Evolutionary conservation across 2,329 filamentous ascomycete species (phyloP), one percentile per base, ranked within the genome.

Genomic region (Parastagonospora nodorum): DNA sequence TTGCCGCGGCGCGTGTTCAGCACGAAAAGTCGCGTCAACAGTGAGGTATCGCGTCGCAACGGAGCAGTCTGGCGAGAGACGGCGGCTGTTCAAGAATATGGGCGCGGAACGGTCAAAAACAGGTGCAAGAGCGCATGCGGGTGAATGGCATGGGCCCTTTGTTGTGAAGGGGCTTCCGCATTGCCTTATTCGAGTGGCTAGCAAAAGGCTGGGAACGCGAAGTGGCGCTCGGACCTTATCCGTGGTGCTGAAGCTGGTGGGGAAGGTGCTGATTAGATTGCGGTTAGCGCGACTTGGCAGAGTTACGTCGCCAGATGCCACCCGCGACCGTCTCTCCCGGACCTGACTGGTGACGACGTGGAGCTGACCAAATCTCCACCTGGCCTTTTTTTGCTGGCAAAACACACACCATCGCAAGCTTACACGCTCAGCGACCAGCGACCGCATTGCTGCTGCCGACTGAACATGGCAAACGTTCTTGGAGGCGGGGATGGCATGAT

Each of bases 381-480:
- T 10, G 31, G 24, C 37, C 7, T 11, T 24, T 4, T 14, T 44
- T 35, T 15, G 4, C n/a, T 11, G 35, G 19, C 35, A 37, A 6
- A 8, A 8, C 6, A 14, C 12, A 14, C 8, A 37, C 35, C 12
- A 24, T 37, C 14, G n/a, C 14, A 7, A 14, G 35, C 14, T 16
- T 9, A 12, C n/a, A 37, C 30, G 30, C 30, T 32, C 30, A 11
- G 30, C 30, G n/a, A 32, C 30, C 30, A 32, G 30, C 30, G n/a
- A 32, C 30, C 30, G 8, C 30, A 29, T 30, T 30, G 15, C 11
- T 12, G 28, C 7, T 24, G 29, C 10, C 28, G 8, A 15, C n/a
- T 35, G 32, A 28, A 15, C 54, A 80, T 80, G 78, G 78, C 78
- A 40, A 77, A 77, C 33, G 74, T 77, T 43, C 72, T 76, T 32